Percentiles rank a stretch among this genome's conserved stretches.
Conservation (phyloP, 345 rosid species). For the Limnanthes douglasii region DNA sequence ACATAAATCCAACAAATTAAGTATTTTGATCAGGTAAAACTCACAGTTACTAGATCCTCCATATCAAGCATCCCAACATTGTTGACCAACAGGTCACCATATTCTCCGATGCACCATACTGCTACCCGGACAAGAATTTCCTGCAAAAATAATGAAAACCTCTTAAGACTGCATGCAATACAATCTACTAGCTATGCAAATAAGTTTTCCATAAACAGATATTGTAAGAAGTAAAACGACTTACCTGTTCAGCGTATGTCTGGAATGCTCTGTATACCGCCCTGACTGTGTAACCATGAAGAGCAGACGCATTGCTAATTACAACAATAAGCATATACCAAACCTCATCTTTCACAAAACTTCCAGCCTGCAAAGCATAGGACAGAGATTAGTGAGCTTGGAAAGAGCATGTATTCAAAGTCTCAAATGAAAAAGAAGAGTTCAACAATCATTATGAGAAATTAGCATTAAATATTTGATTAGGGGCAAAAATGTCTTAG, state of each 20-base stretch:
- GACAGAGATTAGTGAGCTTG: slow-evolving; percentile 14
- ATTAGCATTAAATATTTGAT: no score
- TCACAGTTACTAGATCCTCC: slow-evolving; percentile 87
- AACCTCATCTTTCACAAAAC: slow-evolving; percentile 94
- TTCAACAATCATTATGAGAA: no score
- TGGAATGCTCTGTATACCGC: slow-evolving; percentile 70
- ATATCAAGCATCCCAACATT: slow-evolving; percentile 74
- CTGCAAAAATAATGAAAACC: slow-evolving; percentile 25
- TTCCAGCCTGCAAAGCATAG: slow-evolving; percentile 82
- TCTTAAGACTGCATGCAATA: slow-evolving; percentile 5
- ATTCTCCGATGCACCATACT: slow-evolving; percentile 98
- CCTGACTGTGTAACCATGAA: slow-evolving; percentile 92
- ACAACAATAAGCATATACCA: slow-evolving; percentile 94
- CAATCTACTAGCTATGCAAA: slow-evolving; percentile 5
- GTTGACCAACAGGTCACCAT: slow-evolving; percentile 88
- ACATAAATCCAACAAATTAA: slow-evolving; percentile 2
- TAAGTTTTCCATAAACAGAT: slow-evolving; percentile 5
- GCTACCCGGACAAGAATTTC: slow-evolving; percentile 95
- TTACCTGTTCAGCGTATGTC: slow-evolving; percentile 75
- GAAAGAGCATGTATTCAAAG: slow-evolving; percentile 8
- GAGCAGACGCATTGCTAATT: slow-evolving; percentile 89
- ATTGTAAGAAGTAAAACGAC: slow-evolving; percentile 8
- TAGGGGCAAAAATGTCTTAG: no score
- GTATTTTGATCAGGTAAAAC: slow-evolving; percentile 13
- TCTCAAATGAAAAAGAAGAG: background rate